Conservation (phyloP, 2,329 filamentous ascomycete genomes). For the Cadophora gregata region DNA sequence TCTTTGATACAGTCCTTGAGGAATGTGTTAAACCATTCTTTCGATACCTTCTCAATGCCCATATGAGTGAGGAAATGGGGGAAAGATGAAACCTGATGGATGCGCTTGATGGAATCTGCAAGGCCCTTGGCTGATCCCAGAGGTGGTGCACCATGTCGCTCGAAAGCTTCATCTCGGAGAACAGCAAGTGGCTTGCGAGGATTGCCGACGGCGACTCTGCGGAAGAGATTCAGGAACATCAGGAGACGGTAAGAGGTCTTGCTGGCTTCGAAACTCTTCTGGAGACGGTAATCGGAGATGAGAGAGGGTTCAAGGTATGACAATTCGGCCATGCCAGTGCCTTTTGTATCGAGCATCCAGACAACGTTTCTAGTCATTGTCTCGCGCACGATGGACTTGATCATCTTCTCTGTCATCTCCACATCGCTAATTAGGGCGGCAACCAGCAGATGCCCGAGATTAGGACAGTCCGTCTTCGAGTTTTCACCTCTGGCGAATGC, state of each 20-base stretch:
- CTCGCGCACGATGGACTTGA: slow-evolving; percentile 53
- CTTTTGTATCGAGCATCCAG: slow-evolving; percentile 52
- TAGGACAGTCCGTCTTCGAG: slow-evolving; percentile 52
- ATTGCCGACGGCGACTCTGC: slow-evolving; percentile 49
- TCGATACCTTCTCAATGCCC: slow-evolving; percentile 45
- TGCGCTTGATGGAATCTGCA: slow-evolving; percentile 50
- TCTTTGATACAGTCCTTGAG: slow-evolving; percentile 46
- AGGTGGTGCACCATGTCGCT: slow-evolving; percentile 53
- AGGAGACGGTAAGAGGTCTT: slow-evolving; percentile 56
- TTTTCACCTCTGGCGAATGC: slow-evolving; percentile 49
- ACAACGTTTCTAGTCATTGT: slow-evolving; percentile 57
- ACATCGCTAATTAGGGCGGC: slow-evolving; percentile 53
- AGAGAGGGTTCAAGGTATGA: slow-evolving; percentile 51
- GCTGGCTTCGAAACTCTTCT: slow-evolving; percentile 53
- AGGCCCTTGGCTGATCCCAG: slow-evolving; percentile 48
- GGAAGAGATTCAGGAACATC: slow-evolving; percentile 60
- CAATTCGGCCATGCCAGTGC: slow-evolving; percentile 49
- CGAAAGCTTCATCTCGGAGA: slow-evolving; percentile 54
- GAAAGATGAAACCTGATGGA: slow-evolving; percentile 52
- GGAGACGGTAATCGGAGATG: slow-evolving; percentile 53
- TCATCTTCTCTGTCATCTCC: slow-evolving; percentile 48
- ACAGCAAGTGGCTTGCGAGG: slow-evolving; percentile 46
- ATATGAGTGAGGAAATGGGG: slow-evolving; percentile 51
- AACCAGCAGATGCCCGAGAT: slow-evolving; percentile 56
- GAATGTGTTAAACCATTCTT: slow-evolving; percentile 43